Evolutionary conservation across 2,329 filamentous ascomycete species (phyloP).

Genomic region (Epicoccum sorghinum): DNA sequence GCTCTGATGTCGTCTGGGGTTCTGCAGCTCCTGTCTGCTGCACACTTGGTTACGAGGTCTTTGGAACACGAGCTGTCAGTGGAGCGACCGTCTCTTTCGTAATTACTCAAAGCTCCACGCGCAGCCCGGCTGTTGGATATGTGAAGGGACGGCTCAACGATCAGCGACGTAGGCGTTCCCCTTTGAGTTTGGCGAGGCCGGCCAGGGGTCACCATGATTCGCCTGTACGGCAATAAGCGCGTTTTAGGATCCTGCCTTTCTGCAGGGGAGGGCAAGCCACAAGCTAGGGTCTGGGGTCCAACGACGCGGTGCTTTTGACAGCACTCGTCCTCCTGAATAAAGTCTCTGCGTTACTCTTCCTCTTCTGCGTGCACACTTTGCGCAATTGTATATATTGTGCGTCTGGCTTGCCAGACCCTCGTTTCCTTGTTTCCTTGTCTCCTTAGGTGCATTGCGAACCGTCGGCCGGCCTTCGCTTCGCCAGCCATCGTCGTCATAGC

Average conservation of each 20-base stretch:
- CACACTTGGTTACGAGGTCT: background rate
- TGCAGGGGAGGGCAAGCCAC: constrained; percentile 18
- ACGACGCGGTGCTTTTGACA: constrained; percentile 22
- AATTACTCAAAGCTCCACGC: constrained; percentile 11
- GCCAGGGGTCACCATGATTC: constrained; percentile 27
- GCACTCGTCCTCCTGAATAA: constrained; percentile 17
- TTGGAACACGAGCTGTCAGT: constrained; percentile 10
- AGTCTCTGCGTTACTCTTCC: constrained; percentile 21
- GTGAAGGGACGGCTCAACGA: constrained; percentile 11
- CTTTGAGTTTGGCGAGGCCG: constrained; percentile 14
- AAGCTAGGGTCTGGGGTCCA: constrained; percentile 13
- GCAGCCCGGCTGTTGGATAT: constrained; percentile 11
- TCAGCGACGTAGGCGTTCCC: constrained; percentile 14
- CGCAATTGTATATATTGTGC: constrained; percentile 20
- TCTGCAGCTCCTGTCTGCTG: background rate
- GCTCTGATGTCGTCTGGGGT: constrained; percentile 2
- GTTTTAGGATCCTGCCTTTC: constrained; percentile 4
- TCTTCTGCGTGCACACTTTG: constrained; percentile 14
- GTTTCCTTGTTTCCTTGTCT: constrained; percentile 27
- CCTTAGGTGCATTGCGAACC: constrained; percentile 16
- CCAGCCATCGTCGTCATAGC: constrained; percentile 30
- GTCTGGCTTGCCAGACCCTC: constrained; percentile 30
- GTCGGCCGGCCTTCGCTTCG: constrained; percentile 42
- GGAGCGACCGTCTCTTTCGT: constrained; percentile 3
- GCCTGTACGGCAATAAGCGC: constrained; percentile 21